Evolutionary conservation across 257 asterid species (phyloP).

Genomic region (Thymus mandschuricus): DNA sequence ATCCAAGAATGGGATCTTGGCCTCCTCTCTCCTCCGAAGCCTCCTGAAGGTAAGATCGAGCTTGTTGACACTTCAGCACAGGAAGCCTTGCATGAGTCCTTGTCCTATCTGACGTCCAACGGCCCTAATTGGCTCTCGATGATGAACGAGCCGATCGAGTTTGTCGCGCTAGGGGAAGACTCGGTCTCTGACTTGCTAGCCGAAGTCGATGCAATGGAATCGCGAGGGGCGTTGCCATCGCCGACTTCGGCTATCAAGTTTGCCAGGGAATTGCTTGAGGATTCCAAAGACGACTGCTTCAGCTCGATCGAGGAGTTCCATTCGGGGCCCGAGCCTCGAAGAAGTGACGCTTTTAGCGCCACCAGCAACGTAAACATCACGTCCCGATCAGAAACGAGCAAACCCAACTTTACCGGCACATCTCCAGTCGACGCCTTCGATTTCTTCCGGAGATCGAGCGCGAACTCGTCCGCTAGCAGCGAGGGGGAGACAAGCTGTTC

Average conservation of each 20-base stretch:
- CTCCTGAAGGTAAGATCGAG: slow-evolving; percentile 45
- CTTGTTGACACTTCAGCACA: slow-evolving; percentile 36
- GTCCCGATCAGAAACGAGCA: slow-evolving; percentile 34
- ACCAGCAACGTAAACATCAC: slow-evolving; percentile 38
- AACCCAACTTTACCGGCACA: slow-evolving; percentile 26
- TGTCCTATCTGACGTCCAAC: slow-evolving; percentile 41
- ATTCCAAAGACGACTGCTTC: slow-evolving; percentile 54
- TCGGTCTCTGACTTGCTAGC: slow-evolving; percentile 76
- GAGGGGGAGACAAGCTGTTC: slow-evolving; percentile 78
- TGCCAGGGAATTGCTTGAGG: slow-evolving; percentile 52
- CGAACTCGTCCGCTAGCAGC: slow-evolving; percentile 77
- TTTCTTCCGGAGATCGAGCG: slow-evolving; percentile 53
- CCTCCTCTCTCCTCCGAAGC: slow-evolving; percentile 44
- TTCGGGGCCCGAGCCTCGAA: slow-evolving; percentile 36
- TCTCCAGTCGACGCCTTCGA: slow-evolving; percentile 46
- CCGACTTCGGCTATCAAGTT: slow-evolving; percentile 61
- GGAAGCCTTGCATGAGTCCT: slow-evolving; percentile 38
- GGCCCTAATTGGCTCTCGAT: slow-evolving; percentile 56
- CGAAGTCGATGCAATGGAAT: slow-evolving; percentile 82
- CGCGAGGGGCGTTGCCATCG: slow-evolving; percentile 47
- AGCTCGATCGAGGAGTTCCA: slow-evolving; percentile 62
- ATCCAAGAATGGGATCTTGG: slow-evolving; percentile 60
- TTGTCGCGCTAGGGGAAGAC: slow-evolving; percentile 75
- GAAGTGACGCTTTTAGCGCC: slow-evolving; percentile 58
- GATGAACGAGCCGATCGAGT: slow-evolving; percentile 63